Evolutionary conservation across 345 rosid genomes (phyloP).

Genomic region (Sisymbrium irio): DNA sequence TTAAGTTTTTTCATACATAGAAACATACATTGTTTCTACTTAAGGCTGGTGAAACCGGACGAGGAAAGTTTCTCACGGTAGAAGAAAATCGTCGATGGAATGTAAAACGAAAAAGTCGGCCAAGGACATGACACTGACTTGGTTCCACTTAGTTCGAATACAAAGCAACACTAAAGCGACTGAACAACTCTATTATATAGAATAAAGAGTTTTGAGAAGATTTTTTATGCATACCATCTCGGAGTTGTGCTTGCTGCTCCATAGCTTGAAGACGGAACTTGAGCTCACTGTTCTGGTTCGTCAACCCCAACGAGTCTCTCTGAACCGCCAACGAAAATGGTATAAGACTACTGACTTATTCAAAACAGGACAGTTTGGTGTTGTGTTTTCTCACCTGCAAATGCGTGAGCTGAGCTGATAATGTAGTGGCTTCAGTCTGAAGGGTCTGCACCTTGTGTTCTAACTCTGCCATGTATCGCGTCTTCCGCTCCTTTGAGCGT

Average conservation of each 20-base stretch:
- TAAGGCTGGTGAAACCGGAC: neutral
- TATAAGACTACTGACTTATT: neutral
- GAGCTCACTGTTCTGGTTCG: slow-evolving; percentile 53
- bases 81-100: neutral
- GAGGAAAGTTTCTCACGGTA: neutral
- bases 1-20: neutral
- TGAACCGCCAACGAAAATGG: slow-evolving; percentile 9
- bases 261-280: slow-evolving; percentile 63
- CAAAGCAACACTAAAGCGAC: neutral
- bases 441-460: slow-evolving; percentile 88
- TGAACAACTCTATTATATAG: neutral
- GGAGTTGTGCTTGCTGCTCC: slow-evolving; percentile 62
- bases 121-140: neutral
- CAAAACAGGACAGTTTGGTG: neutral
- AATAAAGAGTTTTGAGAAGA: neutral
- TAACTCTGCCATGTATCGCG: slow-evolving; percentile 64
- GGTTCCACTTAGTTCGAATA: neutral
- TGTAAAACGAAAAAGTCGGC: neutral
- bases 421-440: slow-evolving; percentile 79
- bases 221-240: slow-evolving; percentile 40
- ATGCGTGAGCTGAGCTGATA: slow-evolving; percentile 74
- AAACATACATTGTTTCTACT: neutral
- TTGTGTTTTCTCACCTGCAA: slow-evolving; percentile 51
- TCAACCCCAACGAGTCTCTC: slow-evolving; percentile 52
- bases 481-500: slow-evolving; percentile 84